Evolutionary conservation across 2,329 filamentous ascomycete species (phyloP).

Genomic region (Fusarium sp.): DNA sequence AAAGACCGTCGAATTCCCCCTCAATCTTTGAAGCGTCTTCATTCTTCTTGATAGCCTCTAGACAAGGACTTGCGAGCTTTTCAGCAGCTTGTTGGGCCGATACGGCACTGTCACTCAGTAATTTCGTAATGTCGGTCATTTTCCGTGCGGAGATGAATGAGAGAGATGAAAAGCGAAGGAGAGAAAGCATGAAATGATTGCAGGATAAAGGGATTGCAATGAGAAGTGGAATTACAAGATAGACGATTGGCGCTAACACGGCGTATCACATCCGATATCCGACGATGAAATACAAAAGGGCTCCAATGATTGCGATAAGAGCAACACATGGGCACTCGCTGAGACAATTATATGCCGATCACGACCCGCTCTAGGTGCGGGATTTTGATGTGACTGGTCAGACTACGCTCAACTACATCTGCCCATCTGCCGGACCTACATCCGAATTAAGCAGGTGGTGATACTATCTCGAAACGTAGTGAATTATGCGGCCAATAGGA

Average conservation of each 20-base stretch:
- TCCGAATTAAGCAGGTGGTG: slow-evolving; percentile 39
- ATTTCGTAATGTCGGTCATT: slow-evolving; percentile 24
- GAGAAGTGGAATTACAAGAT: slow-evolving; percentile 6
- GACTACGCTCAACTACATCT: not conserved
- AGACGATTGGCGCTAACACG: not conserved
- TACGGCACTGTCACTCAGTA: slow-evolving; percentile 14
- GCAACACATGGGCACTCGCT: slow-evolving; percentile 32
- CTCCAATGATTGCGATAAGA: slow-evolving; percentile 15
- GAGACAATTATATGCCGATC: slow-evolving; percentile 39
- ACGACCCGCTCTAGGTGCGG: slow-evolving; percentile 13
- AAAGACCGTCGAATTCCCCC: slow-evolving; percentile 22
- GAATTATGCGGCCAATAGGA: slow-evolving; percentile 21
- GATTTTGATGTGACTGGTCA: slow-evolving; percentile 22
- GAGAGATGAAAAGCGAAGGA: not conserved
- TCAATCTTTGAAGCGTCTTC: slow-evolving; percentile 23
- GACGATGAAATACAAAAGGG: slow-evolving; percentile 9
- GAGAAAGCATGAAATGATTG: not conserved
- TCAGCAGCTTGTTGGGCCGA: slow-evolving; percentile 24
- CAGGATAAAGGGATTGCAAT: not conserved
- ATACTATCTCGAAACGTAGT: slow-evolving; percentile 7
- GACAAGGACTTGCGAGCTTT: slow-evolving; percentile 13
- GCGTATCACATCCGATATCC: slow-evolving; percentile 1
- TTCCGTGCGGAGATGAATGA: not conserved
- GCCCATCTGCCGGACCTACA: slow-evolving; percentile 17
- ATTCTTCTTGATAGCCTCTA: slow-evolving; percentile 20